Evolutionary conservation across 805 yeast species (phyloP).

Genomic region (Isabelozyma pseudorhagii): DNA sequence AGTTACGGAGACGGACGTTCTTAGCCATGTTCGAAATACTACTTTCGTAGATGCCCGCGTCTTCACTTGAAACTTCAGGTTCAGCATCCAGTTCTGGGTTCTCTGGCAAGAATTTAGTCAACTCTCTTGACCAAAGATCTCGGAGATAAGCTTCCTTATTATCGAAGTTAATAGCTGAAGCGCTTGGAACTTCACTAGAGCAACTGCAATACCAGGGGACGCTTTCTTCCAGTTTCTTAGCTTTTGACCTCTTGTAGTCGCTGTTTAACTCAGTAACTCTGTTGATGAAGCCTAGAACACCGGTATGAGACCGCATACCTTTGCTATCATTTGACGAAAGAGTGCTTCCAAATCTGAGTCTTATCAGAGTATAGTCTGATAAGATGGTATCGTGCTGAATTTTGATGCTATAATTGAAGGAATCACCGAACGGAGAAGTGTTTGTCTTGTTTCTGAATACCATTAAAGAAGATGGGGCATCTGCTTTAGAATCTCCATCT

Average conservation of each 20-base stretch:
- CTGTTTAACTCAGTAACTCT: constrained; percentile 4
- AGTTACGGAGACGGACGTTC: constrained; percentile 4
- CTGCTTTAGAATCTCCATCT: constrained; percentile 6
- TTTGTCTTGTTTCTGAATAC: background rate
- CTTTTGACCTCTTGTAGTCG: constrained; percentile 1
- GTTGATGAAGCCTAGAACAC: constrained; percentile 26
- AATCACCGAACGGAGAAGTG: constrained; percentile 1
- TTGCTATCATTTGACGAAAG: background rate
- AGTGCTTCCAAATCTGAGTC: constrained; percentile 29
- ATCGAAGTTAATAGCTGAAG: background rate
- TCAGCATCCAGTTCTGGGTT: background rate
- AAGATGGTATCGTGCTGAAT: constrained; percentile 36
- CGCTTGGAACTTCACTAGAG: background rate
- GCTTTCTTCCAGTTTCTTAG: background rate
- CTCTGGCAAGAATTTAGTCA: constrained; percentile 1
- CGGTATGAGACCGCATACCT: constrained; percentile 14
- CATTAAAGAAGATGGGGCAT: constrained; percentile 2
- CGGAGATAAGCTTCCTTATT: constrained; percentile 8
- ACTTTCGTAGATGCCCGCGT: constrained; percentile 5
- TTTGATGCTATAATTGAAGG: constrained; percentile 18
- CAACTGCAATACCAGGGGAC: background rate
- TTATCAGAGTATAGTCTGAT: constrained; percentile 34
- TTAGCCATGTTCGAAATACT: constrained; percentile 7
- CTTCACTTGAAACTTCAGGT: background rate
- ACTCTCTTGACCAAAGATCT: constrained; percentile 10